Base-by-base conservation (phyloP, 2,329 filamentous ascomycete genomes). In the Paecilomyces sp. region DNA sequence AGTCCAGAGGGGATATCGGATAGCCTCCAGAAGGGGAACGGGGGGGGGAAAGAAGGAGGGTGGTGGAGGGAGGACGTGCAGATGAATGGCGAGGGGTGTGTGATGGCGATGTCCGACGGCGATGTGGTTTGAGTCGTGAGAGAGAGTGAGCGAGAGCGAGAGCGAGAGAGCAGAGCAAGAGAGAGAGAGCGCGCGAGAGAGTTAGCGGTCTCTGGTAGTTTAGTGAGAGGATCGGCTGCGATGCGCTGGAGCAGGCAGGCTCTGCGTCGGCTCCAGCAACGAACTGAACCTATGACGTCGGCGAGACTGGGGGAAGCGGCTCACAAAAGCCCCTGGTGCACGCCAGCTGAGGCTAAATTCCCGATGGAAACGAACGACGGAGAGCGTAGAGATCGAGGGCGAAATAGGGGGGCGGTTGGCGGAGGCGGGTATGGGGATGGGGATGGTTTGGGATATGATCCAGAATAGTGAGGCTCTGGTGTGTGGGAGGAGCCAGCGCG, bases 271-370 rank as follows among this genome's bases (percentile, higher is more conserved):
- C 56, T 57, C 60, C 63, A 67, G 65, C 65, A 59, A 60, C 60
- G 63, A 59, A 53, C 51, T 58, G 36, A 61, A 60, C 60, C 59
- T 66, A 73, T 73, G 70, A 73, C 71, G 71, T 73, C 71, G 65
- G 31, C 55, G 52, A 60, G 65, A 63, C 65, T 60, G 64, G 66
- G 47, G 51, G 52, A 57, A 53, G 51, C 51, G 51, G 51, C 51
- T 53, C 51, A 30, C 51, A 30, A 53, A 55, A 41, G 7, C 56
- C 58, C 54, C 56, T 34, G 41, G 52, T 51, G 28, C 47, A 24
- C 50, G 12, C 58, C 52, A 28, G 47, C 33, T 54, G 51, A 55
- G 47, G 52, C 55, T 57, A 51, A 54, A 59, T 36, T 55, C 55
- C 34, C 47, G 54, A 61, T 50, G 41, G 56, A 47, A 55, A 50